Evolutionary conservation across 2,329 filamentous ascomycete genomes (phyloP).

Genomic region (Emydomyces testavorans): DNA sequence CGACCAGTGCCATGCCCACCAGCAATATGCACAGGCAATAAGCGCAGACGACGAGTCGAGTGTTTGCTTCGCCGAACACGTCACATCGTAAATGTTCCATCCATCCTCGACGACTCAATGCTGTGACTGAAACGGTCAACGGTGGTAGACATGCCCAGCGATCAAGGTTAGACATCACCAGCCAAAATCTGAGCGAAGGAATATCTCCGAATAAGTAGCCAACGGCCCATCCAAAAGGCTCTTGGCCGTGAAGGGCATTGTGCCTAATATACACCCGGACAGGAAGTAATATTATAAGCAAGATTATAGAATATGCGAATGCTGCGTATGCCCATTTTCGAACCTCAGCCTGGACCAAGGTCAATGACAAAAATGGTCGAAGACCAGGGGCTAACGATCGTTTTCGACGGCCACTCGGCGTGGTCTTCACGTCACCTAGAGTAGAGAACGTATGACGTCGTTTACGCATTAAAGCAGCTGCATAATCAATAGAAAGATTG

Average conservation of each 20-base stretch:
- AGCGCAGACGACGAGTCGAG: slow-evolving; percentile 59
- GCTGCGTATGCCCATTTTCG: slow-evolving; percentile 75
- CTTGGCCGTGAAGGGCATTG: slow-evolving; percentile 56
- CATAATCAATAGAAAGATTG: background rate
- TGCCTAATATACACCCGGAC: slow-evolving; percentile 58
- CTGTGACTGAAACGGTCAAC: slow-evolving; percentile 23
- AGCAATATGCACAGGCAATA: slow-evolving; percentile 64
- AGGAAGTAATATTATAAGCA: slow-evolving; percentile 55
- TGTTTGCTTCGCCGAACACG: slow-evolving; percentile 63
- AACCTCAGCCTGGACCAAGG: slow-evolving; percentile 59
- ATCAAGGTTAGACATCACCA: slow-evolving; percentile 57
- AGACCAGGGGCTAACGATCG: slow-evolving; percentile 53
- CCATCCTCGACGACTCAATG: slow-evolving; percentile 45
- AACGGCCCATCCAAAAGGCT: slow-evolving; percentile 86
- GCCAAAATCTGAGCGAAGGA: slow-evolving; percentile 56
- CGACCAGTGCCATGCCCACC: slow-evolving; percentile 61
- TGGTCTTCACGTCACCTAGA: slow-evolving; percentile 34
- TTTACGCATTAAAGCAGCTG: background rate
- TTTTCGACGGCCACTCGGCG: slow-evolving; percentile 55
- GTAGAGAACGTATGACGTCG: slow-evolving; percentile 45
- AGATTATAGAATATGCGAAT: slow-evolving; percentile 61
- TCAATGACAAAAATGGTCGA: slow-evolving; percentile 67
- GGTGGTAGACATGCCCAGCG: slow-evolving; percentile 64
- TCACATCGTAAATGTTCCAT: slow-evolving; percentile 53
- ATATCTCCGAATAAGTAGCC: slow-evolving; percentile 80